Evolutionary conservation across 257 asterid genomes (phyloP), one percentile per base, ranked within the genome.

Genomic region (Penstemon eatonii): DNA sequence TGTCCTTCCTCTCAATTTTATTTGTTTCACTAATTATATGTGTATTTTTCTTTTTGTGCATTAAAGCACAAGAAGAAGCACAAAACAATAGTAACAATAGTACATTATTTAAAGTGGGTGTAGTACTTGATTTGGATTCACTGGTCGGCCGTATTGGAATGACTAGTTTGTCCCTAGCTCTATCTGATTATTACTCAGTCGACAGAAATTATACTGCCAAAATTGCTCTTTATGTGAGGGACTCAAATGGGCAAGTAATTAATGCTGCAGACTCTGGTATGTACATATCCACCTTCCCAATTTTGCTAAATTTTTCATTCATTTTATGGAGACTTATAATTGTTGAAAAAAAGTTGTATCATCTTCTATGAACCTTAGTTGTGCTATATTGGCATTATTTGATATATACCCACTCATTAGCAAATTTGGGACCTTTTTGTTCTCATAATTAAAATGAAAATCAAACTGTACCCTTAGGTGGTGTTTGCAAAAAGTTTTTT

Each of bases 181-280:
- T 56, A 18, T 67, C 79, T 10, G 86, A 82, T 61, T 85, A 82
- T 56, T 80, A 82, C 63, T 58, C 73, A 2, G 19, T 18, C 43
- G 74, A 79, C 19, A 37, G 8, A 39, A 77, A 75, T 58, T 2
- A 25, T 25, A 25, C 33, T 25, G 76, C 85, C 6, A 73, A 73
- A 65, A 63, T 85, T 25, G 58, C 75, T 42, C 79, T 78, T 42
- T 74, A 82, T 51, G 67, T 73, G 19, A 57, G 82, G 45, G 82
- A 83, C 71, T 76, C 86, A 2, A 79, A 81, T n/a, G 71, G 66
- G 4, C 77, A 68, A 15, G 76, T 72, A 38, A 64, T 79, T 60
- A 81, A 70, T 57, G 88, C 86, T 52, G 91, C 91, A 51, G 77
- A 73, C 46, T 78, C 83, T 68, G 87, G 87, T 85, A 71, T 10